Percentiles rank a stretch among this genome's conserved stretches.
Evolutionary conservation across 495 filamentous ascomycete species (phyloP).

Genomic region (Penicillium chermesinum): DNA sequence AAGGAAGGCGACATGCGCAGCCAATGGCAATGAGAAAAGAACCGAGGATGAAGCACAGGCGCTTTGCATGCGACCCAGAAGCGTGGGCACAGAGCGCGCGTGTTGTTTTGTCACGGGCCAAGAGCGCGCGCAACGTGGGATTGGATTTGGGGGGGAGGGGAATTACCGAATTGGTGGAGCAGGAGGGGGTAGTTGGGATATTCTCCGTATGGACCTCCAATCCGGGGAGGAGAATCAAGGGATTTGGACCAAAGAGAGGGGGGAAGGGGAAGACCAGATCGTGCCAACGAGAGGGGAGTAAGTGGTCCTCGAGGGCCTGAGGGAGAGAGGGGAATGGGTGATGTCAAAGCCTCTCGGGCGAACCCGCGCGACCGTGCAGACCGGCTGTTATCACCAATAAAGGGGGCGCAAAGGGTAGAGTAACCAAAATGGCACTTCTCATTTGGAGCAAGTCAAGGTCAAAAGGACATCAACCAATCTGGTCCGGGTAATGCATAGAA

Average conservation of each 20-base stretch:
- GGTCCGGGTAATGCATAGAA: no score
- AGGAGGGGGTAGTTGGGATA: constrained; percentile 2
- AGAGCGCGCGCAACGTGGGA: constrained; percentile 27
- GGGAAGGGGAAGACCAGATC: constrained; percentile 5
- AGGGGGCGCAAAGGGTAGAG: no score
- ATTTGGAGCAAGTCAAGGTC: not conserved
- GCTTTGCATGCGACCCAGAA: constrained; percentile 15
- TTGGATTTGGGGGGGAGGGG: constrained; percentile 15
- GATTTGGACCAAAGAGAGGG: constrained; percentile 1
- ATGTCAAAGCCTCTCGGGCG: constrained; percentile 1
- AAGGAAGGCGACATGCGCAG: not conserved
- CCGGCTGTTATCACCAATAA: no score
- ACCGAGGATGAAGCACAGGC: constrained; percentile 8
- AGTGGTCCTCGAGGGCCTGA: not conserved
- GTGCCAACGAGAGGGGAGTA: constrained; percentile 24
- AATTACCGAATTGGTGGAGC: not conserved
- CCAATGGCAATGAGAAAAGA: constrained; percentile 9
- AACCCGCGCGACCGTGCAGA: not conserved
- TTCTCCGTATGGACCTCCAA: constrained; percentile 8
- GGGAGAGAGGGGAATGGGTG: not conserved
- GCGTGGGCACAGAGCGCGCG: constrained; percentile 8
- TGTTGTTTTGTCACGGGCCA: constrained; percentile 25
- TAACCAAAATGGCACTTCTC: no score
- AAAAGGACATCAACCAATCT: no score
- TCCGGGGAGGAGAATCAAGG: constrained; percentile 26